These are phyloP conservation scores for Chamaecrista fasciculata DNA, from an alignment of 306 rosid species.

Conservation along the genomic window DNA sequence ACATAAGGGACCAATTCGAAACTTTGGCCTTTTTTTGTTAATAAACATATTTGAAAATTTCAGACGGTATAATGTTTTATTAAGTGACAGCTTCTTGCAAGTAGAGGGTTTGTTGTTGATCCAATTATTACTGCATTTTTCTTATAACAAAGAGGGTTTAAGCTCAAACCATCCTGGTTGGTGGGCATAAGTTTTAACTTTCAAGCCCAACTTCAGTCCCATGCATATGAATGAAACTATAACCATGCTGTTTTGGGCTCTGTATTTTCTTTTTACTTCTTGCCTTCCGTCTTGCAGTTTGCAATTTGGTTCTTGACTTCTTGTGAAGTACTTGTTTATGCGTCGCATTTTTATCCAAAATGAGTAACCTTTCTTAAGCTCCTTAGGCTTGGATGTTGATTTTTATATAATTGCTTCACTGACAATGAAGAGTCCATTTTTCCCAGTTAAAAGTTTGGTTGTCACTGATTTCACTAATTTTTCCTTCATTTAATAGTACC, in stretches of 20 bases:
- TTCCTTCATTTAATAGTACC: neutral
- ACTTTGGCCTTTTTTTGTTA: too few species aligned
- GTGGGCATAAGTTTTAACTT: neutral
- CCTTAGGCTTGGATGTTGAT: neutral
- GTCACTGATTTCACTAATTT: neutral
- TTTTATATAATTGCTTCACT: neutral
- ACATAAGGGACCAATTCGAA: too few species aligned
- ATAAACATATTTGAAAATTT: neutral
- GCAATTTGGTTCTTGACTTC: neutral
- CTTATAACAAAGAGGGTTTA: neutral
- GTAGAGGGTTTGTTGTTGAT: neutral
- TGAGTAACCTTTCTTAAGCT: neutral
- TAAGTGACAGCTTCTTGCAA: neutral
- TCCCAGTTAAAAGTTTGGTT: neutral
- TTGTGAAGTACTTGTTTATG: neutral
- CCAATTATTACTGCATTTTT: neutral
- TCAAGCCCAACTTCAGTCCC: neutral
- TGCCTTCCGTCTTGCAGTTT: neutral
- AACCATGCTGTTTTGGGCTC: neutral
- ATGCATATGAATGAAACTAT: neutral
- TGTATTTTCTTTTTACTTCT: neutral
- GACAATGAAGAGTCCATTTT: neutral
- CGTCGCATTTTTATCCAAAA: neutral
- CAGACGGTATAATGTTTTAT: neutral
- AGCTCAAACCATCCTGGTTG: neutral